Conservation (phyloP, 352 stramenopile genomes). For the Pythium rhizo-oryzae region DNA sequence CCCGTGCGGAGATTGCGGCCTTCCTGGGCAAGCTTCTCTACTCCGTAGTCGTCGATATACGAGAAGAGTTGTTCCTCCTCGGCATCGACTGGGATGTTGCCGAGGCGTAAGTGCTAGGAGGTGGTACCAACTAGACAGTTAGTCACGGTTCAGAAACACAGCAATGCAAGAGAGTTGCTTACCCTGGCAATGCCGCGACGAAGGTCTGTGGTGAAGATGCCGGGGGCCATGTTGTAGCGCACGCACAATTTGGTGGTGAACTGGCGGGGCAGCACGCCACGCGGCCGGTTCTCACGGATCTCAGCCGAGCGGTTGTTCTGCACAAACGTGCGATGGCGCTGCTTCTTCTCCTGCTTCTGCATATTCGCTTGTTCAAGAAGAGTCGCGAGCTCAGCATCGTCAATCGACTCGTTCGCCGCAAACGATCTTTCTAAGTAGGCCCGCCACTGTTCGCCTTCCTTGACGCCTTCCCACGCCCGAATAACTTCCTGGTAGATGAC, state of each 20-base stretch:
- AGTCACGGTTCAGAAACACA: constrained; percentile 4
- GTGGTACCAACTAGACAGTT: constrained; percentile 11
- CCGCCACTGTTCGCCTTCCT: constrained; percentile 56
- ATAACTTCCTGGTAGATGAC: constrained; percentile 77
- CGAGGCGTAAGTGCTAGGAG: constrained; percentile 56
- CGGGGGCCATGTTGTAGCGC: constrained; percentile 63
- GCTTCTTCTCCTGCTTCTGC: constrained; percentile 40
- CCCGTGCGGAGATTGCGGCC: constrained; percentile 63
- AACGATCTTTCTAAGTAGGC: constrained; percentile 63
- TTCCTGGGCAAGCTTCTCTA: constrained; percentile 58
- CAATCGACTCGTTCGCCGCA: constrained; percentile 47
- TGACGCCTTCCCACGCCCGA: constrained; percentile 51
- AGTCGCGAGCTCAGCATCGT: constrained; percentile 42
- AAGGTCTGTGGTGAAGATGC: constrained; percentile 76
- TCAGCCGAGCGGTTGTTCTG: constrained; percentile 53
- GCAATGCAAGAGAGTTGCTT: constrained; percentile 17
- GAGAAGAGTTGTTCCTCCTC: constrained; percentile 62
- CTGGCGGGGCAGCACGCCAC: constrained; percentile 63
- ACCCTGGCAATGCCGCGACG: constrained; percentile 64
- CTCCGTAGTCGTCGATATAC: constrained; percentile 57
- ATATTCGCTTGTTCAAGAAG: constrained; percentile 44
- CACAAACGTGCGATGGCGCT: constrained; percentile 48
- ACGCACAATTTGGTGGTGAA: constrained; percentile 84
- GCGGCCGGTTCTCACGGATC: constrained; percentile 41
- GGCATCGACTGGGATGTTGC: constrained; percentile 54